These are phyloP conservation scores for Oxyria digyna DNA, from an alignment of 148 eudicot species.

Conservation along the genomic window DNA sequence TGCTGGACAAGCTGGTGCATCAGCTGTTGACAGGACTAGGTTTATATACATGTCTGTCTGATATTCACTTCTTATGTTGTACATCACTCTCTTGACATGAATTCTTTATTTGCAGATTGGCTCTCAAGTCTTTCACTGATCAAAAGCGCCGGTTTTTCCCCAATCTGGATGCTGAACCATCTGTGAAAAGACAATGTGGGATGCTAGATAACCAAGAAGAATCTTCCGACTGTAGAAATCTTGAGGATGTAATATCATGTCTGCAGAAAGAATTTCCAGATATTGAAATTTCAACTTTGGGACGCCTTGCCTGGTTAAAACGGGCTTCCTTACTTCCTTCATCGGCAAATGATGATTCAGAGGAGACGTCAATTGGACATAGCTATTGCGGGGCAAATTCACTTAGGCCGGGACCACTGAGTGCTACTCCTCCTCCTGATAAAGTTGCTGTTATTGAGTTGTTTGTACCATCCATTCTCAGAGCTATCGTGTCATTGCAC, in stretches of 20 bases:
- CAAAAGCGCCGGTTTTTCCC: constrained; percentile 84
- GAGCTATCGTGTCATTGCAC: constrained; percentile 82
- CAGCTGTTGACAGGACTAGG: constrained; percentile 99
- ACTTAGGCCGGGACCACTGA: constrained; percentile 32
- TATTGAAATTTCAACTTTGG: constrained; percentile 47
- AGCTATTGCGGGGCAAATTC: constrained; percentile 36
- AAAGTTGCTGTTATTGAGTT: constrained; percentile 71
- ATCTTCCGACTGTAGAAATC: constrained; percentile 28
- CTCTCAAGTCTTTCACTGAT: constrained; percentile 83
- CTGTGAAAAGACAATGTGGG: constrained; percentile 50
- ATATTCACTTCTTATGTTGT: neutral
- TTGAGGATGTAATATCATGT: constrained; percentile 34
- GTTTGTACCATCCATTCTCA: constrained; percentile 58
- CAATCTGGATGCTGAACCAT: constrained; percentile 51
- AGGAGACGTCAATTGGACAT: constrained; percentile 39
- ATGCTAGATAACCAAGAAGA: constrained; percentile 51
- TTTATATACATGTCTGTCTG: constrained; percentile 12
- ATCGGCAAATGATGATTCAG: constrained; percentile 32
- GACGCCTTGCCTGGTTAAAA: constrained; percentile 77
- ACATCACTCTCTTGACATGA: neutral
- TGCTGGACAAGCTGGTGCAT: constrained; percentile 99
- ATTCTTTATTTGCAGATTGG: constrained; percentile 41
- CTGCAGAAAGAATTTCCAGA: constrained; percentile 57
- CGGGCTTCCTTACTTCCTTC: constrained; percentile 59
- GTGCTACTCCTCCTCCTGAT: constrained; percentile 28